Evolutionary conservation across 257 asterid species (phyloP), one percentile per base, ranked within the genome.

Genomic region (Ilex asprella): DNA sequence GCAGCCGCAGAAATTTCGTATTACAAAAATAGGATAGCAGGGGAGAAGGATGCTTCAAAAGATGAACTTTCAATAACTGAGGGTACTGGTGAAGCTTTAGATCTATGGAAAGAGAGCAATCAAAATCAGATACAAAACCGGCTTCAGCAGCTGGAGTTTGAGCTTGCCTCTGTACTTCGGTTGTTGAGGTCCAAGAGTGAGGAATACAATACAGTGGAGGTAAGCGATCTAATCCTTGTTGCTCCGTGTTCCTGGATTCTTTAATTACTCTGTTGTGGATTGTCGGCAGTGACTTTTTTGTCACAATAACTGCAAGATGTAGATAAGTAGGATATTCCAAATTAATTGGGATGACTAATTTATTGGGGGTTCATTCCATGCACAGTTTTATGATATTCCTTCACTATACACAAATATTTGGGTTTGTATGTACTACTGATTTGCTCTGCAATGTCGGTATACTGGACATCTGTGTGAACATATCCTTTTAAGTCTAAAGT

Each of bases 1-100:
- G 79, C 90, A 93, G 99, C 95, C 76, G 97, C 84, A 30, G 99
- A 93, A 77, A 79, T 92, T 67, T 77, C 76, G 63, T 80, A 67
- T 15, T 52, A 57, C 59, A 65, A 66, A 53, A 67, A 69, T 41
- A 50, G 21, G 30, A 59, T 41, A 52, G 84, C 76, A 71, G 47
- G 69, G 39, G 71, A 68, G 44, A 58, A 66, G 59, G 79, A 75
- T 71, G 63, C 69, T 70, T 63, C 62, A 62, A 53, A 41, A 60
- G 75, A 75, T 60, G 56, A 50, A 61, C 65, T 61, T 32, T 70
- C 52, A 58, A 68, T 52, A 50, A 74, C 63, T 57, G 73, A 71
- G 55, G 81, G 65, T 68, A 62, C 50, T 66, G 39, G 65, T 67
- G 76, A 69, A 49, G 75, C 59, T 88, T 41, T 56, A 56, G 70